A percentile compares a stretch with the other conserved stretches of the same genome.
Evolutionary conservation across 2,329 filamentous ascomycete genomes (phyloP).

Genomic region (Chaetothyriales sp.): DNA sequence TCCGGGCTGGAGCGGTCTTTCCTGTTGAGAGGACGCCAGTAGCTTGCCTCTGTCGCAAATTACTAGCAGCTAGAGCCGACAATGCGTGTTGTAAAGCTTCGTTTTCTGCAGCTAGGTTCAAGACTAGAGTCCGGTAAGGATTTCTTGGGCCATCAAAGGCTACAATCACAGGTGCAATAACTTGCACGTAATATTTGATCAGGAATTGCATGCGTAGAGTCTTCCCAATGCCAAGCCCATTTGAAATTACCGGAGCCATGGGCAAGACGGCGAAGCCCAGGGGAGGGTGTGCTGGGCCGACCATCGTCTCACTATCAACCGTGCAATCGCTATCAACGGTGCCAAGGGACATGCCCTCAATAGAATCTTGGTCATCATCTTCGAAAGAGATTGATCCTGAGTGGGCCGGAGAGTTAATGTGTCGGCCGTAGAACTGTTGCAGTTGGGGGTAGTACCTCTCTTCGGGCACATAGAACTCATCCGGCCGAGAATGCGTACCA

Average conservation of each 20-base stretch:
- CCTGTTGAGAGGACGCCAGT: slow-evolving; percentile 41
- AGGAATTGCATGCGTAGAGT: slow-evolving; percentile 73
- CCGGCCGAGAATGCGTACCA: not conserved
- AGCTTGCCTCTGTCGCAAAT: slow-evolving; percentile 65
- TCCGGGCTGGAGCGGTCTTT: slow-evolving; percentile 36
- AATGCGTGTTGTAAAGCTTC: slow-evolving; percentile 84
- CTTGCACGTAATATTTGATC: slow-evolving; percentile 85
- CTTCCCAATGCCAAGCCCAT: slow-evolving; percentile 38
- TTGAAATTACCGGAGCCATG: not conserved
- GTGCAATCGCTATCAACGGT: not conserved
- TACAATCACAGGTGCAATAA: slow-evolving; percentile 82
- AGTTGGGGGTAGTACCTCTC: not conserved
- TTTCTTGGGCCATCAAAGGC: slow-evolving; percentile 77
- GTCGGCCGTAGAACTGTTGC: not conserved
- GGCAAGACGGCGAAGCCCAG: not conserved
- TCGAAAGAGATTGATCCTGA: not conserved
- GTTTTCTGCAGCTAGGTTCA: slow-evolving; percentile 63
- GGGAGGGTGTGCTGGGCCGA: not conserved
- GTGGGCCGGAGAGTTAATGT: not conserved
- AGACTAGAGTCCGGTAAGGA: slow-evolving; percentile 71
- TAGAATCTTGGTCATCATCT: not conserved
- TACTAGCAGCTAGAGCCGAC: slow-evolving; percentile 77
- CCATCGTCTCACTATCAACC: not conserved
- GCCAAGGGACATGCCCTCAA: not conserved
- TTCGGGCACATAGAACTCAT: not conserved